Base-by-base conservation (phyloP, 2,329 filamentous ascomycete species). In the Talaromyces rugulosus region DNA sequence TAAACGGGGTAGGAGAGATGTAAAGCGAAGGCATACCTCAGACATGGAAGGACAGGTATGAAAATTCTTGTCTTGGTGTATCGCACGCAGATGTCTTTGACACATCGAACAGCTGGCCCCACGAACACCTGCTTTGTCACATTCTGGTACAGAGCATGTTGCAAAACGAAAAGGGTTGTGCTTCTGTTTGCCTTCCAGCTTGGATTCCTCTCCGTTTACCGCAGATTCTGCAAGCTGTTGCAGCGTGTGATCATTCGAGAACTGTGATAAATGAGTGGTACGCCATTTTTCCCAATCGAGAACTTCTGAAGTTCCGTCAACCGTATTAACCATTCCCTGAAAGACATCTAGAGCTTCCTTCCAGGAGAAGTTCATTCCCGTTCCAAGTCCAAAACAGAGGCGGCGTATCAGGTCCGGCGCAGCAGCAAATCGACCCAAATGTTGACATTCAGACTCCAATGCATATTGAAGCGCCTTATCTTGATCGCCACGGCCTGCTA, bases 351-450 rank as follows among this genome's bases (percentile, higher is more conserved):
- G 34, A 7, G 56, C 60, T 55, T 62, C 60, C 12, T 59, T 47
- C 27, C 36, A 54, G 23, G 47, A 18, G 12, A 42, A 33, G 16
- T 57, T 40, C 60, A 62, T 54, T 14, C 44, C 60, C 55, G 53
- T 62, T 16, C 60, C 60, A 14, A 62, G 31, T 28, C 14, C 60
- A 42, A 62, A 58, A 40, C 54, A 58, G 55, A 62, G 53, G 16
- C 60, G 60, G 28, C 60, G 60, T 47, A 59, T 28, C 52, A 62
- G 54, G 36, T 62, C 60, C n/a, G 60, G 55, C 6, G 54, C 55
- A n/a, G 30, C 42, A 14, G 47, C 42, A 42, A 62, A 50, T 16
- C 18, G 53, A 14, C 30, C 40, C 23, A 62, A 16, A 34, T 31
- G 27, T 18, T 28, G n/a, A 27, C 42, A 34, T 53, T 34, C 28